Percentiles rank a stretch among this genome's conserved stretches.
These are phyloP conservation scores for Cicer pinnatifidum DNA, from an alignment of 306 rosid genomes.

Conservation along the genomic window DNA sequence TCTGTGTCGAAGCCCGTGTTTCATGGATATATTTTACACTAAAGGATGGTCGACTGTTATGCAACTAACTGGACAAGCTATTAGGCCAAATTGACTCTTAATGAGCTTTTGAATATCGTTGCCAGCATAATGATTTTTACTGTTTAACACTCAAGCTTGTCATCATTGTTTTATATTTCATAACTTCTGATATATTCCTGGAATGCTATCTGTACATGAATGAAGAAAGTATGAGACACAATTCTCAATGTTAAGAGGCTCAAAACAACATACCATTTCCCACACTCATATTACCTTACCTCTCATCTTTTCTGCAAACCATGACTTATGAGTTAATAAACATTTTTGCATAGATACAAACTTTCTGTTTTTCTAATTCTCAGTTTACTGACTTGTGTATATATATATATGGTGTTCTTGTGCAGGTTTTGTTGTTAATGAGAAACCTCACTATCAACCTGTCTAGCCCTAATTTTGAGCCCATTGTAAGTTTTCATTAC, in stretches of 20 bases:
- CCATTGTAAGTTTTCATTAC: constrained; percentile 59
- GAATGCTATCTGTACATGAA: constrained; percentile 1
- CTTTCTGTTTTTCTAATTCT: not conserved
- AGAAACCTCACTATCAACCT: constrained; percentile 80
- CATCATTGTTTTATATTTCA: constrained; percentile 15
- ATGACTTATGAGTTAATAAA: not conserved
- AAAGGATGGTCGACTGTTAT: not conserved
- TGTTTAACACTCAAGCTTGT: constrained; percentile 7
- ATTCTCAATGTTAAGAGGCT: constrained; percentile 18
- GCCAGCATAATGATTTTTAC: constrained; percentile 7
- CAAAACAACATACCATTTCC: constrained; percentile 30
- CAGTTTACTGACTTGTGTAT: constrained; percentile 11
- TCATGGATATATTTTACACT: not conserved
- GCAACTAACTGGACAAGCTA: not conserved
- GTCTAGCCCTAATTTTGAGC: constrained; percentile 75
- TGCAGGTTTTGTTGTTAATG: constrained; percentile 91
- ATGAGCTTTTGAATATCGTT: constrained; percentile 6
- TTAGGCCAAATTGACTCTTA: constrained; percentile 26
- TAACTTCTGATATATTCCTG: not conserved
- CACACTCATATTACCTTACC: not conserved
- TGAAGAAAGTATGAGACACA: constrained; percentile 20
- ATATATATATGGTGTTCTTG: constrained; percentile 39
- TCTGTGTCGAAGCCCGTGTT: no score
- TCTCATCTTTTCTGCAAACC: not conserved
- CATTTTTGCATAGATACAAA: not conserved